Evolutionary conservation across 2,329 filamentous ascomycete genomes (phyloP).

Genomic region (Dactylonectria estremocensis): DNA sequence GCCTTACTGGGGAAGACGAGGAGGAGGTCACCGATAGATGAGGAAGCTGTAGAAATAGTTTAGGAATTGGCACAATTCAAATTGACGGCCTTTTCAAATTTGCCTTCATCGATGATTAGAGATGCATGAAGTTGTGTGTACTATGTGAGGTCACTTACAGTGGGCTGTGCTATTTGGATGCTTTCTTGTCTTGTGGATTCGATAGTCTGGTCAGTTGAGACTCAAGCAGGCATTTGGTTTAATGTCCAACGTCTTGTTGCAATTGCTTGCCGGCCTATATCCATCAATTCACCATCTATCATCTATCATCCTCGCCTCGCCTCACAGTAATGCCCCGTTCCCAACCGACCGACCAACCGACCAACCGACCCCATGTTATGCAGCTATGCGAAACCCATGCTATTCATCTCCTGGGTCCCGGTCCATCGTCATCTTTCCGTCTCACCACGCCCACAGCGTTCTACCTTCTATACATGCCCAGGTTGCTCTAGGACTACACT

Average conservation of each 20-base stretch:
- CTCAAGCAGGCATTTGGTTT: background rate
- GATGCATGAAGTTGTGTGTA: background rate
- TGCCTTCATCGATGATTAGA: background rate
- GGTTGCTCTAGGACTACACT: background rate
- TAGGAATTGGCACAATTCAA: slow-evolving; percentile 50
- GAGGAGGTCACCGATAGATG: slow-evolving; percentile 25
- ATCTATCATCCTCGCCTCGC: background rate
- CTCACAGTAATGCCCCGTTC: background rate
- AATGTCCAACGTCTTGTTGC: slow-evolving; percentile 31
- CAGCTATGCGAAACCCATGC: slow-evolving; percentile 1
- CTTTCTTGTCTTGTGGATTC: background rate
- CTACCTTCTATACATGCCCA: slow-evolving; percentile 11
- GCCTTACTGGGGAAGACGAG: slow-evolving; percentile 13
- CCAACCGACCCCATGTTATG: background rate
- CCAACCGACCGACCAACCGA: background rate
- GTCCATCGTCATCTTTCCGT: slow-evolving; percentile 26
- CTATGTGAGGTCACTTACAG: background rate
- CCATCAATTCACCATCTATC: slow-evolving; percentile 13
- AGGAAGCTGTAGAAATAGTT: slow-evolving; percentile 49
- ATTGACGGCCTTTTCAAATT: slow-evolving; percentile 39
- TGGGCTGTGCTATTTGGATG: background rate
- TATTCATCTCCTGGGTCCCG: slow-evolving; percentile 6
- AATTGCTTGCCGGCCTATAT: slow-evolving; percentile 38
- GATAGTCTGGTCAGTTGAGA: background rate
- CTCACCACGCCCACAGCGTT: slow-evolving; percentile 4